Evolutionary conservation across 1,284 basidiomycete genomes (phyloP), one percentile per base, ranked within the genome.

Genomic region (Tilletia walkeri): DNA sequence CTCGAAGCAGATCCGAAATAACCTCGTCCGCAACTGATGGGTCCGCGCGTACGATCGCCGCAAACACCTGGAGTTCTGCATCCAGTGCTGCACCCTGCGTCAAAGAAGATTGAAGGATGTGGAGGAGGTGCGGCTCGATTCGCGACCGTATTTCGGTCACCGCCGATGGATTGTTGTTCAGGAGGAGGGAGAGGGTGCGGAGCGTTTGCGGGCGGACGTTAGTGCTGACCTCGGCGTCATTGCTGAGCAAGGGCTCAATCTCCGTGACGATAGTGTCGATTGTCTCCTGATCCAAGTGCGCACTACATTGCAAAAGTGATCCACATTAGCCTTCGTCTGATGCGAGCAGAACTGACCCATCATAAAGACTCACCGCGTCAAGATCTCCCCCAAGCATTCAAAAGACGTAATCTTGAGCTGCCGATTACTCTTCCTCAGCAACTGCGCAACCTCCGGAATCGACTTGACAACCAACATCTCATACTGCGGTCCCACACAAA

Each of bases 321-420:
- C 24, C 24, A 30, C 24, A 30, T 30, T 30, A 30, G 24, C 24
- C 24, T 30, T 30, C 24, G 24, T 30, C 24, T 30, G 24, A 30
- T 30, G 24, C 24, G 24, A 30, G 24, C 24, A 30, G 24, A 30
- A 30, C 24, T 30, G 24, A 30, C 24, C 24, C 24, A 30, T 30
- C 24, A 30, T 2, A 1, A 30, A 48, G 2, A n/a, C 74, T 54
- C 79, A 90, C 90, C 89, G 88, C 73, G 86, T 87, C 49, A 95
- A 83, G 50, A 95, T 86, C 16, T 89, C 89, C 69, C 91, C 89
- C 71, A 98, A 85, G 69, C 91, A 91, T 49, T 87, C 87, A 84
- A 99, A 95, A 0, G 92, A 87, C 54, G 92, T 92, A 38, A 89
- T 88, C 82, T 93, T 93, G 20, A 93, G 90, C 10, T 88, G 84